These are phyloP conservation scores for Dorcoceras hygrometricum DNA, from an alignment of 257 asterid species.

Conservation along the genomic window DNA sequence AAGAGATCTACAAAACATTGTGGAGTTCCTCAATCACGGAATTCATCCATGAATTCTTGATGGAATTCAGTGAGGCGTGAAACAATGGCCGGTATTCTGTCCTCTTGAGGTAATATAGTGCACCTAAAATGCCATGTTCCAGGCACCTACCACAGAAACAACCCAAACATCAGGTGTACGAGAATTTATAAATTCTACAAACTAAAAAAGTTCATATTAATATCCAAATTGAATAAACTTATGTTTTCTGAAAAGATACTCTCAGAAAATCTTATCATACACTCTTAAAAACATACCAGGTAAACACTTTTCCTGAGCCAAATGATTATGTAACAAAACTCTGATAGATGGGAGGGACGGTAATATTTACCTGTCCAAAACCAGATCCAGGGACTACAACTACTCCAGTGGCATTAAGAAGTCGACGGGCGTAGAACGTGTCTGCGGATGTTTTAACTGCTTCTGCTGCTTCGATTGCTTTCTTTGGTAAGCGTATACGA, in stretches of 20 bases:
- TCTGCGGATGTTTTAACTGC: constrained; percentile 70
- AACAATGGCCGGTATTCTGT: constrained; percentile 71
- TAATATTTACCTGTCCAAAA: constrained; percentile 69
- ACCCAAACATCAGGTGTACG: background rate
- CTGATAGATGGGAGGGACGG: too few species aligned
- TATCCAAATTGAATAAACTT: background rate
- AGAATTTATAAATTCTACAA: background rate
- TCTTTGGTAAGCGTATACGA: constrained; percentile 60
- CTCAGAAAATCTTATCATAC: too few species aligned
- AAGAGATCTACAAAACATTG: background rate
- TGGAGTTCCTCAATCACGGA: constrained; percentile 40
- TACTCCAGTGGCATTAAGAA: constrained; percentile 85
- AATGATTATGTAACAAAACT: background rate
- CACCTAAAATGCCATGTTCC: constrained; percentile 98
- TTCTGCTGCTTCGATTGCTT: constrained; percentile 85
- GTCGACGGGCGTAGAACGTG: constrained; percentile 63
- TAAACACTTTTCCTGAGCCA: background rate
- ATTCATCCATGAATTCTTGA: constrained; percentile 70
- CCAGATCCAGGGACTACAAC: constrained; percentile 99
- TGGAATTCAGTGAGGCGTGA: constrained; percentile 79
- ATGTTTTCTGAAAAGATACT: too few species aligned
- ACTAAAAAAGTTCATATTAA: too few species aligned
- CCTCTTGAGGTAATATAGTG: constrained; percentile 93
- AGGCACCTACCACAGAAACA: constrained; percentile 40
- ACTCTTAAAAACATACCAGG: background rate